These are phyloP conservation scores for Xerocomellus intermedius DNA, from an alignment of 768 basidiomycete species.

Conservation along the genomic window DNA sequence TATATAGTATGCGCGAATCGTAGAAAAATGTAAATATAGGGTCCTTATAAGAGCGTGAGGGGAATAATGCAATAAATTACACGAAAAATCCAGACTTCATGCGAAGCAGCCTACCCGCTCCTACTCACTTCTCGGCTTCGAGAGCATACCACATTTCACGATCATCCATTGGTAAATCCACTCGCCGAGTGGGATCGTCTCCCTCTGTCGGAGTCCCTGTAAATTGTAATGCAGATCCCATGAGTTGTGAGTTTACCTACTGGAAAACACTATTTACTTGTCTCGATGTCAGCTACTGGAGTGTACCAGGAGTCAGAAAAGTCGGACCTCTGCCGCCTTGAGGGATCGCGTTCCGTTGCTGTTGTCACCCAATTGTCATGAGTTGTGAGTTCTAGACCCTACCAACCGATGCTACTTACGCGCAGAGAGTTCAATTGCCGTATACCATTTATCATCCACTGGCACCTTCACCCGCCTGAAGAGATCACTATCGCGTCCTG, in stretches of 20 bases:
- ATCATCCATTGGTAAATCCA: neutral
- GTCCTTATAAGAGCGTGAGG: neutral
- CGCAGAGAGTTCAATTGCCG: neutral
- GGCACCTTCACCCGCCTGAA: neutral
- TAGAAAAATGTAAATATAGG: too few relatives aligned
- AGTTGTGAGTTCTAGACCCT: neutral
- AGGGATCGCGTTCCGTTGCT: neutral
- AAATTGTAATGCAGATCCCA: too few relatives aligned
- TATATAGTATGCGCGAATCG: too few relatives aligned
- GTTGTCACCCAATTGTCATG: neutral
- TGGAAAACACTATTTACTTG: neutral
- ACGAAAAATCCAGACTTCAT: neutral
- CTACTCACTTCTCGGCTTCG: neutral
- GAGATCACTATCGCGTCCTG: neutral
- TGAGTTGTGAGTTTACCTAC: neutral
- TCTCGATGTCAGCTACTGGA: neutral
- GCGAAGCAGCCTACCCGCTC: neutral
- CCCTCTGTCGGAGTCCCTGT: neutral
- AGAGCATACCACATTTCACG: slow-evolving; percentile 1
- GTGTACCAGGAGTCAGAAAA: neutral
- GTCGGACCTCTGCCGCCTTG: neutral
- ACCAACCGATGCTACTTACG: neutral
- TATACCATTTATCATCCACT: neutral
- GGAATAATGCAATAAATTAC: neutral
- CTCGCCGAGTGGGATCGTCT: neutral